Conservation (phyloP, 176 grass and related monocot species). For the Avena eriantha region DNA sequence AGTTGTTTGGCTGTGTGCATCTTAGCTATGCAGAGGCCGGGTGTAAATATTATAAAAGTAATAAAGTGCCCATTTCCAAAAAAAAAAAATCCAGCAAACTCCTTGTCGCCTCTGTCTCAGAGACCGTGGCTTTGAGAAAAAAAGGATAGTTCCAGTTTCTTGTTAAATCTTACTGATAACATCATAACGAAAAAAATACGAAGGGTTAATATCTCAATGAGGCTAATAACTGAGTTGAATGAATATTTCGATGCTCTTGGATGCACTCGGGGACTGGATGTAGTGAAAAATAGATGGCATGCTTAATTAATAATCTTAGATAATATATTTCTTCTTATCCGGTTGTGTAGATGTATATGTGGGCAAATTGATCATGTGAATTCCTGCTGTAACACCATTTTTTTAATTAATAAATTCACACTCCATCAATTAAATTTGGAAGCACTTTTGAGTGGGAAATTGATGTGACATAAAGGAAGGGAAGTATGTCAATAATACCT, state of each 20-base stretch:
- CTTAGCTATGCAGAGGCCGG: no score
- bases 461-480: not conserved
- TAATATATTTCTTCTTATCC: not conserved
- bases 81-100: no score
- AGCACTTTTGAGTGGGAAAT: not conserved
- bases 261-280: not conserved
- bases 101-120: no score
- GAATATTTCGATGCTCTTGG: not conserved
- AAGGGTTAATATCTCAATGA: not conserved
- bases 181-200: no score
- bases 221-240: not conserved
- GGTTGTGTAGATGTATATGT: not conserved
- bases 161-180: no score
- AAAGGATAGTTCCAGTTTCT: no score
- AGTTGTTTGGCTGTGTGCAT: no score
- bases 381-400: not conserved
- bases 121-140: no score
- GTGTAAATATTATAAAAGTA: no score
- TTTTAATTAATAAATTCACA: not conserved
- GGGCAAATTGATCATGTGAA: not conserved
- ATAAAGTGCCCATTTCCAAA: no score
- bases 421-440: conserved; percentile 3
- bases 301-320: not conserved
- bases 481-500: not conserved
- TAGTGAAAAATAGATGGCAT: not conserved